Percentiles rank a stretch among this genome's conserved stretches.
Conservation (phyloP, 1,139 yeast genomes). For the Suhomyces atakaporum region DNA sequence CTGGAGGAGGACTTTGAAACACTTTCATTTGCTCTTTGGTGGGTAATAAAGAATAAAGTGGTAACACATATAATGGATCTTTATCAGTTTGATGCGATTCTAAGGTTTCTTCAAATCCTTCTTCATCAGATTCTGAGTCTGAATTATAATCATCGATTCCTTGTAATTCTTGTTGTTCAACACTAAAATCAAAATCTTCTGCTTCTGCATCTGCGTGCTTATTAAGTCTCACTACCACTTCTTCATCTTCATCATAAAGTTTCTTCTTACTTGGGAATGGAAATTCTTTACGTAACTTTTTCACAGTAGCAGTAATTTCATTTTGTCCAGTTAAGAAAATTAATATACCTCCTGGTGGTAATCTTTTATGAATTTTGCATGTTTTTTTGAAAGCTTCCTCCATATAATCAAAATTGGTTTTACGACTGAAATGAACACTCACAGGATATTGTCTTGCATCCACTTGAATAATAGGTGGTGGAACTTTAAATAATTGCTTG, state of each 20-base stretch:
- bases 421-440: conserved; percentile 82
- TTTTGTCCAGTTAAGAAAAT: conserved; percentile 93
- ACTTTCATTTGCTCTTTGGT: conserved; percentile 94
- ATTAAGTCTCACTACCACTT: conserved; percentile 51
- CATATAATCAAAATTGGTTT: conserved; percentile 73
- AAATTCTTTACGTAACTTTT: conserved; percentile 64
- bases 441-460: conserved; percentile 96
- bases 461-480: conserved; percentile 91
- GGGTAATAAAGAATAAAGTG: conserved; percentile 88
- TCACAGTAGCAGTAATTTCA: conserved; percentile 80
- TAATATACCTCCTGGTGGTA: conserved; percentile 94
- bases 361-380: conserved; percentile 77
- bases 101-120: conserved; percentile 83
- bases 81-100: conserved; percentile 74
- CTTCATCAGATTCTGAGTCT: conserved; percentile 54
- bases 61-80: conserved; percentile 88
- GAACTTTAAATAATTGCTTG: conserved; percentile 59
- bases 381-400: conserved; percentile 88
- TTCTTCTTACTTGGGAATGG: conserved; percentile 49
- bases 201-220: conserved; percentile 75
- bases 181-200: conserved; percentile 86
- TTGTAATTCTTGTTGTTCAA: conserved; percentile 40
- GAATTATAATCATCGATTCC: conserved; percentile 34
- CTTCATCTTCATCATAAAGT: conserved; percentile 24
- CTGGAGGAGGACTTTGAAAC: conserved; percentile 81